phyloP scores from a whole-genome alignment of 1,139 yeast genomes.

The Ogataea hybrid region DNA sequence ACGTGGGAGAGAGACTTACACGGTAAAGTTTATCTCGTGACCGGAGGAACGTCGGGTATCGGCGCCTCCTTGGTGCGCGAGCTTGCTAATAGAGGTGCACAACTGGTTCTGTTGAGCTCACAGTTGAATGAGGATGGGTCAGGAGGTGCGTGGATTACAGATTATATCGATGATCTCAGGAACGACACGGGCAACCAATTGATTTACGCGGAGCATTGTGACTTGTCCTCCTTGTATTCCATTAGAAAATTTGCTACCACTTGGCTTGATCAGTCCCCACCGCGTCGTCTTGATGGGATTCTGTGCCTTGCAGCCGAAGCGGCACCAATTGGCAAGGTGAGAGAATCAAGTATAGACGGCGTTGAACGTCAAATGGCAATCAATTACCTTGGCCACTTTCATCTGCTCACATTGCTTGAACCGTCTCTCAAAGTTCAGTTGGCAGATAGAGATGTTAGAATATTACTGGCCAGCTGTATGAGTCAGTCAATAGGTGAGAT shows the following conservation, averaged over 20 bases:
- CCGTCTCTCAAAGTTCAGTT: conserved; percentile 89
- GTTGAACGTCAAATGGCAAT: conserved; percentile 81
- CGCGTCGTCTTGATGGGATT: conserved; percentile 85
- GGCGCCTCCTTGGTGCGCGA: conserved; percentile 78
- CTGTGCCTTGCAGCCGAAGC: conserved; percentile 85
- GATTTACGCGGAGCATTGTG: conserved; percentile 88
- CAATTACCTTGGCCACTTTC: conserved; percentile 80
- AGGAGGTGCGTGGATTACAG: conserved; percentile 59
- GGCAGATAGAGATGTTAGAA: conserved; percentile 89
- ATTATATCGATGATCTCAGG: conserved; percentile 75
- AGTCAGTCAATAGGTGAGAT: conserved; percentile 71
- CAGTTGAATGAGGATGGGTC: conserved; percentile 47
- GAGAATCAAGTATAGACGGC: conserved; percentile 75
- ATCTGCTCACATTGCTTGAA: conserved; percentile 68
- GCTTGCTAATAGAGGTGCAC: conserved; percentile 82
- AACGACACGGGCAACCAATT: conserved; percentile 64
- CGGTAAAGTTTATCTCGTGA: conserved; percentile 79
- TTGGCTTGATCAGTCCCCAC: conserved; percentile 91
- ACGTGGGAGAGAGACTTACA: conserved; percentile 93
- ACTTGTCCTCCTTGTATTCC: conserved; percentile 68
- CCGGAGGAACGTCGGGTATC: conserved; percentile 91
- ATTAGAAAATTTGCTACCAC: conserved; percentile 90
- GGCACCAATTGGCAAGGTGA: conserved; percentile 59
- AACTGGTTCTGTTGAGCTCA: conserved; percentile 66
- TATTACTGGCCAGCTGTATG: conserved; percentile 72